Base-by-base conservation (phyloP, 441 rosid species). In the Corymbia citriodora region DNA sequence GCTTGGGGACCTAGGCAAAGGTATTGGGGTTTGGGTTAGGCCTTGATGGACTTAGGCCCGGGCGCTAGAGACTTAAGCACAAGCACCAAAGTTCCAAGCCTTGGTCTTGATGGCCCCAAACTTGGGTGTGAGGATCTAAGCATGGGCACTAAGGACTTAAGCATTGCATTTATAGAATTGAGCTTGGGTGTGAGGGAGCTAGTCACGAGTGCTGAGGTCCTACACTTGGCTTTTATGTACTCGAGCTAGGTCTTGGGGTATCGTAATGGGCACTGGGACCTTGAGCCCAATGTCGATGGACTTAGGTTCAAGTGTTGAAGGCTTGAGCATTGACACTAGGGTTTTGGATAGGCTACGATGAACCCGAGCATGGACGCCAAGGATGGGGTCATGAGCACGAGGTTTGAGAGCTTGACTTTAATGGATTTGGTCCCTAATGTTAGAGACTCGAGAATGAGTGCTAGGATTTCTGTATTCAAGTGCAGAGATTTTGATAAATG, bases 51-150 rank as follows among this genome's bases (percentile, higher is more conserved):
- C 63, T 23, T 57, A 23, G 63, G 65, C 61, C 0, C 12, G 7
- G 31, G 68, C 0, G 2, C 18, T 63, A 14, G 5, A 29, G 18
- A 29, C 9, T 9, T 0, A 63, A 14, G 70, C 33, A 63, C 0
- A 0, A 0, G 2, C 4, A 63, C n/a, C 0, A 0, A 63, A 27
- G 33, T 63, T 17, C 29, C 4, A 2, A 29, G 65, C 65, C n/a
- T 59, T 0, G 0, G 0, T 29, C 65, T 25, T 10, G 7, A 4
- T 59, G 65, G n/a, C 1, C n/a, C 2, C 0, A 7, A 59, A 59
- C 65, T 25, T 1, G 0, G 0, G 65, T 25, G 65, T 0, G n/a
- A 7, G 14, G 65, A 59, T 59, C 9, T 0, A 1, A 59, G 65
- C n/a, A 59, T 59, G n/a, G 1, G 1, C 65, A 25, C n/a, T 0